Percentiles rank a stretch among this genome's conserved stretches.
Conservation (phyloP, 768 basidiomycete genomes). For the Chalciporus pseudorubinellus region DNA sequence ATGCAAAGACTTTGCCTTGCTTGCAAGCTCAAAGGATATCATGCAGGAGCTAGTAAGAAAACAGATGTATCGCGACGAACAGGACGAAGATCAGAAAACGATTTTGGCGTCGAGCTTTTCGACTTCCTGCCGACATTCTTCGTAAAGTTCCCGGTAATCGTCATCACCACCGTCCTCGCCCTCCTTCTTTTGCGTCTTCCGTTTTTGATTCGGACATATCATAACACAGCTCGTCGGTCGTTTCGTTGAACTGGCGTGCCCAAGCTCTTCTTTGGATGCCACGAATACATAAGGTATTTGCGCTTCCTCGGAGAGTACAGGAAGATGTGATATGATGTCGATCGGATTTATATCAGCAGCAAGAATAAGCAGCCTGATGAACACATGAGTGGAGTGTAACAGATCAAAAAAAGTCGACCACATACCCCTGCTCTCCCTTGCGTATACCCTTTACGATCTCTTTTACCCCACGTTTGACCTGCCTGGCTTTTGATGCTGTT, state of each 20-base stretch:
- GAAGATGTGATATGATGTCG: slow-evolving; percentile 97
- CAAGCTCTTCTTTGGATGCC: slow-evolving; percentile 91
- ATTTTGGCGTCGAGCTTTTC: slow-evolving; percentile 72
- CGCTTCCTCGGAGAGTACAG: slow-evolving; percentile 91
- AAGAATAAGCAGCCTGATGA: slow-evolving; percentile 74
- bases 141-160: slow-evolving; percentile 84
- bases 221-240: slow-evolving; percentile 98
- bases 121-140: slow-evolving; percentile 85
- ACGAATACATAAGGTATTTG: slow-evolving; percentile 89
- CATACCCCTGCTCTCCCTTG: slow-evolving; percentile 95
- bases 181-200: slow-evolving; percentile 60
- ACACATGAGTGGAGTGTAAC: slow-evolving; percentile 4
- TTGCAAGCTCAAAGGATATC: neutral
- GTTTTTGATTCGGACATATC: slow-evolving; percentile 81
- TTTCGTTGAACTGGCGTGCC: slow-evolving; percentile 94
- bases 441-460: slow-evolving; percentile 97
- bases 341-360: slow-evolving; percentile 98
- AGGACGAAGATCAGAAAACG: slow-evolving; percentile 47
- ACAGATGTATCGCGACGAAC: neutral
- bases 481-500: slow-evolving; percentile 87
- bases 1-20: neutral
- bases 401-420: slow-evolving; percentile 10
- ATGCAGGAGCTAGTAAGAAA: neutral
- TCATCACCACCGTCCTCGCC: slow-evolving; percentile 68
- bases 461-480: slow-evolving; percentile 97